Evolutionary conservation across 2,329 filamentous ascomycete genomes (phyloP), one percentile per base, ranked within the genome.

Genomic region (Exophiala dermatitidis): DNA sequence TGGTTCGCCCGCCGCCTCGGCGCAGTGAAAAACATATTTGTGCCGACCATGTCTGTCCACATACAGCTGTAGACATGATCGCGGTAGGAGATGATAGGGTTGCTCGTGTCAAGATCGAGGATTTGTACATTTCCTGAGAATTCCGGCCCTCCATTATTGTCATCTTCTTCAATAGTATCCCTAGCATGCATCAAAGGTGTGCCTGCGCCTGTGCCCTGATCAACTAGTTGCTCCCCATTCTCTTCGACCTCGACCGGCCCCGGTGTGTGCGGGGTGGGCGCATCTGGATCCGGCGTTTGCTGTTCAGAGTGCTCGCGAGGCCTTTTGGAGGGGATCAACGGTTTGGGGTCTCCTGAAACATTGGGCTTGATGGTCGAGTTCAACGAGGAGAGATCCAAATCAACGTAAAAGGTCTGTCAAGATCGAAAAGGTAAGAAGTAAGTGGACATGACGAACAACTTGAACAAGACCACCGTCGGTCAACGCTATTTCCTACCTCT

Each of bases 31-130:
- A 95, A 79, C 59, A 90, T 73, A 61, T 94, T 88, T 0, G 90
- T 95, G 34, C 91, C 91, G 41, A 95, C 80, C 55, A 89, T 85
- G 57, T 87, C 82, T 7, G 82, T 80, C 91, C 91, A 97, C 43
- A 81, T 73, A 60, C 89, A 91, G 59, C 82, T 83, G 66, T 90
- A 93, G 26, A 94, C 74, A 57, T 84, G 81, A 31, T 86, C 86
- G 53, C 85, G 79, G 70, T 94, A 94, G 26, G 86, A 85, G 54
- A 95, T 77, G 30, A 95, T 73, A 0, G 91, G 91, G 46, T 86
- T 85, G 2, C 72, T 65, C 1, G 84, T 84, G 68, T 95, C 86
- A 2, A 96, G 76, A 30, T 88, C 89, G n/a, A 93, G 75, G 47
- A 96, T 84, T 65, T 95, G 89, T 4, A 95, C 44, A 67, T 42